Conservation (phyloP, 192 early-diverging fungal genomes). For the Backusella luteola region DNA sequence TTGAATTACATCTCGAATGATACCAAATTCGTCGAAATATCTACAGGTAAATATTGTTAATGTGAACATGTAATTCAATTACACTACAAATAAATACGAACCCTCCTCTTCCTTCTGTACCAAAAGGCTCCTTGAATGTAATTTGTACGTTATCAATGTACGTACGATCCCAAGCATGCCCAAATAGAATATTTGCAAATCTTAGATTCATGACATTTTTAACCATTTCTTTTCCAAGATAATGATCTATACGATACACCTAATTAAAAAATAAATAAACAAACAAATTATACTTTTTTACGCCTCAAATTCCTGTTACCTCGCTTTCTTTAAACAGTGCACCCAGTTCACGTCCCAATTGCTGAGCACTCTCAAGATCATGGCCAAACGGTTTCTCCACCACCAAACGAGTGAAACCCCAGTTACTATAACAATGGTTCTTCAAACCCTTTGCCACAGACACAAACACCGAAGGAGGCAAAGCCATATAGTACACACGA, state of each 20-base stretch:
- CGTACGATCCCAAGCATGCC: slow-evolving; percentile 86
- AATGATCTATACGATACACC: slow-evolving; percentile 99
- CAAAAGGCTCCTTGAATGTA: slow-evolving; percentile 97
- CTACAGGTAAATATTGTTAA: slow-evolving; percentile 37
- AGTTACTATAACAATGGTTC: slow-evolving; percentile 60
- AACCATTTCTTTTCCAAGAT: slow-evolving; percentile 99
- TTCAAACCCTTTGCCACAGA: slow-evolving; percentile 76
- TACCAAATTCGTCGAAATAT: slow-evolving; percentile 99
- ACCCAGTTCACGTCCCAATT: slow-evolving; percentile 68
- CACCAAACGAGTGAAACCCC: slow-evolving; percentile 80
- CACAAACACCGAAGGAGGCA: slow-evolving; percentile 96
- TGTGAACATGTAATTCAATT: too few relatives aligned
- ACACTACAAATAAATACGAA: too few relatives aligned
- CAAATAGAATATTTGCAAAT: slow-evolving; percentile 94
- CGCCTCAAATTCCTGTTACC: slow-evolving; percentile 39
- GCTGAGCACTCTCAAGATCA: slow-evolving; percentile 80
- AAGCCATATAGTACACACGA: slow-evolving; percentile 93
- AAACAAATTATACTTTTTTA: background rate
- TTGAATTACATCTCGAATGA: slow-evolving; percentile 96
- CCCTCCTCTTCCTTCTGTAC: slow-evolving; percentile 89
- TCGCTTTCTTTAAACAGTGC: slow-evolving; percentile 85
- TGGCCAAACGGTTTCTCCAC: slow-evolving; percentile 98
- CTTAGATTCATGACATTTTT: slow-evolving; percentile 94
- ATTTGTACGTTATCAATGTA: slow-evolving; percentile 94
- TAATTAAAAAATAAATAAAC: slow-evolving; percentile 22